phyloP scores from a whole-genome alignment of 2,329 filamentous ascomycete genomes.

The Nigrospora oryzae region DNA sequence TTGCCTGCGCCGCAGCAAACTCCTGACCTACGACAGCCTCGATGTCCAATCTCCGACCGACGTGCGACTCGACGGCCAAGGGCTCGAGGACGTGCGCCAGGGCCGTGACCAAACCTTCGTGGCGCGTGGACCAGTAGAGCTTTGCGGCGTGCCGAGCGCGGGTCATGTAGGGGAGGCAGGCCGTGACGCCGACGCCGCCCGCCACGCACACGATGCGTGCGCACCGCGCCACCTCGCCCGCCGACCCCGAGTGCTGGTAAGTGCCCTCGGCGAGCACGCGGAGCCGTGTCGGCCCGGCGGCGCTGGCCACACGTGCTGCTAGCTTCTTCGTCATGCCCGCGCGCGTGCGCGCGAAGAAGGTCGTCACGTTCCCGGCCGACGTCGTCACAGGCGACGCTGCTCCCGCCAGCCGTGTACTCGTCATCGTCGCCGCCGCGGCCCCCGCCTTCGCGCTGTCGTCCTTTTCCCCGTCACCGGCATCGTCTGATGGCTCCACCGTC shows the following conservation, averaged over 20 bases:
- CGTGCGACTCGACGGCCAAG: background rate
- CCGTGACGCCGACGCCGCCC: background rate
- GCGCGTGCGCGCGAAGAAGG: background rate
- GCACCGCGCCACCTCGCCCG: background rate
- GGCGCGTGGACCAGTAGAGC: background rate
- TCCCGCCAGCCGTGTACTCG: no score
- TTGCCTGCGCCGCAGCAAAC: background rate
- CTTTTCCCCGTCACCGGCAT: no score
- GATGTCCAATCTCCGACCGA: background rate
- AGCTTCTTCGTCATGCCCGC: background rate
- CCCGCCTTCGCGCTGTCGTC: no score
- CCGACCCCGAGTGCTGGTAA: no score
- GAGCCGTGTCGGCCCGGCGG: background rate
- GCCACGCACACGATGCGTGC: background rate
- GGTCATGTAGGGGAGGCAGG: no score
- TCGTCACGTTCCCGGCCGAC: background rate
- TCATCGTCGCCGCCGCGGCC: no score
- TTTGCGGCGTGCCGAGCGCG: no score
- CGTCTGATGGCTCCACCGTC: no score
- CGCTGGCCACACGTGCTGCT: background rate
- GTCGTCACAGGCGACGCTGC: no score
- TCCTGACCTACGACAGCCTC: background rate
- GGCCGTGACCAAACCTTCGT: background rate
- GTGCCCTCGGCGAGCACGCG: no score
- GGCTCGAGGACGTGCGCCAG: background rate